Evolutionary conservation across 768 basidiomycete species (phyloP), one percentile per base, ranked within the genome.

Genomic region (Pholiota molesta): DNA sequence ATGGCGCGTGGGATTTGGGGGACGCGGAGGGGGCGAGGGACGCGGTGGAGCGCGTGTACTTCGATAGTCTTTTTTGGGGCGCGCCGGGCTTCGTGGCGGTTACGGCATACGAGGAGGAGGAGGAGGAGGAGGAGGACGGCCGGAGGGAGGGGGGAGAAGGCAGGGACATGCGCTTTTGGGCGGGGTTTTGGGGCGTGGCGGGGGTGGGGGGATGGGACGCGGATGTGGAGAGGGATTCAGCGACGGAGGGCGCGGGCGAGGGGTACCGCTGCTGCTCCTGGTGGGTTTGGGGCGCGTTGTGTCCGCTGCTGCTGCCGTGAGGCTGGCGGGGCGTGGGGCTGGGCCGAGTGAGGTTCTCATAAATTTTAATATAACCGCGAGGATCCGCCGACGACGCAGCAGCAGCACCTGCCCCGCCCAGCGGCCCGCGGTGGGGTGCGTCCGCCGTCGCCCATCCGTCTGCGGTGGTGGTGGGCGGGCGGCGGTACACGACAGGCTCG

Each of bases 221-320:
- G 8, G 68, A 66, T 1, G 62, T 29, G 23, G 55, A 28, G 33
- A 65, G 51, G 4, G 61, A 55, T 42, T 52, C 60, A 8, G 55
- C 37, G 29, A 55, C 45, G n/a, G 66, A 66, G 9, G 68, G 65
- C n/a, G 63, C 56, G 16, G 69, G 66, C 16, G 68, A 67, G 21
- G 67, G 65, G 31, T 60, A 60, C 29, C 45, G 40, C 40, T 55
- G 37, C 3, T 45, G 40, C 40, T 55, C 29, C 3, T 45, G 33
- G 0, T n/a, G 28, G n/a, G 53, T 26, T 52, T 37, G 52, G 19
- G 52, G 55, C 13, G 35, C 35, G 13, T 37, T 35, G 9, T n/a
- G n/a, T n/a, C n/a, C n/a, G n/a, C n/a, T n/a, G n/a, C n/a, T n/a
- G n/a, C n/a, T n/a, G n/a, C n/a, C n/a, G n/a, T n/a, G n/a, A n/a